Percentiles rank a stretch among this genome's conserved stretches.
phyloP scores from a whole-genome alignment of 176 grass and related monocot species.

The Ampelocalamus luodianensis region DNA sequence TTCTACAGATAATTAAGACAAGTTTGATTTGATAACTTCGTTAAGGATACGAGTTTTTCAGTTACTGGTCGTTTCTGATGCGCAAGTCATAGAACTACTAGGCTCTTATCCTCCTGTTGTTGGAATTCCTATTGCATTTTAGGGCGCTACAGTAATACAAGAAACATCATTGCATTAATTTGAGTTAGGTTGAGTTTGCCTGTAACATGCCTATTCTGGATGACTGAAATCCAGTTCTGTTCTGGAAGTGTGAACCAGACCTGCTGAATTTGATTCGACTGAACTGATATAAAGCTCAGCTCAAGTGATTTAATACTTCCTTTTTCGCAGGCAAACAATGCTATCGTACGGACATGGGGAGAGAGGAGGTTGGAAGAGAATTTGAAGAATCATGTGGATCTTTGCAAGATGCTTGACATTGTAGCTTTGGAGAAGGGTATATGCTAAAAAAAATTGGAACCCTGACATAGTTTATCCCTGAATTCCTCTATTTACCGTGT shows the following conservation, averaged over 20 bases:
- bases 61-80: background rate
- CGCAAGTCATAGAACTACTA: background rate
- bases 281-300: background rate
- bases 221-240: background rate
- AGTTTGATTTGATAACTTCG: background rate
- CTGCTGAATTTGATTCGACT: background rate
- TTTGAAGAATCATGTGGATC: slow-evolving; percentile 86
- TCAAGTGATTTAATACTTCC: slow-evolving; percentile 23
- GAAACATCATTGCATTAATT: background rate
- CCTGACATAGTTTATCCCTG: background rate
- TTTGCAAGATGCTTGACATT: slow-evolving; percentile 81
- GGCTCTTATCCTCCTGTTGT: background rate
- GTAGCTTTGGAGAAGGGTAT: slow-evolving; percentile 82
- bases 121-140: background rate
- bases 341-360: slow-evolving; percentile 70
- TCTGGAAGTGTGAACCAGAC: background rate
- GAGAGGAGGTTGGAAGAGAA: slow-evolving; percentile 74
- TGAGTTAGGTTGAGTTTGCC: background rate
- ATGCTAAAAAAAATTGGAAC: background rate
- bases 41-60: background rate
- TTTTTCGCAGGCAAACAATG: slow-evolving; percentile 69
- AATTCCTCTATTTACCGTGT: background rate
- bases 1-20: background rate
- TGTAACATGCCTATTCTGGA: background rate
- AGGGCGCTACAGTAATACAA: background rate